A percentile compares a stretch with the other conserved stretches of the same genome.
These are phyloP conservation scores for Psilocybe cubensis DNA, from an alignment of 768 basidiomycete species.

Conservation along the genomic window DNA sequence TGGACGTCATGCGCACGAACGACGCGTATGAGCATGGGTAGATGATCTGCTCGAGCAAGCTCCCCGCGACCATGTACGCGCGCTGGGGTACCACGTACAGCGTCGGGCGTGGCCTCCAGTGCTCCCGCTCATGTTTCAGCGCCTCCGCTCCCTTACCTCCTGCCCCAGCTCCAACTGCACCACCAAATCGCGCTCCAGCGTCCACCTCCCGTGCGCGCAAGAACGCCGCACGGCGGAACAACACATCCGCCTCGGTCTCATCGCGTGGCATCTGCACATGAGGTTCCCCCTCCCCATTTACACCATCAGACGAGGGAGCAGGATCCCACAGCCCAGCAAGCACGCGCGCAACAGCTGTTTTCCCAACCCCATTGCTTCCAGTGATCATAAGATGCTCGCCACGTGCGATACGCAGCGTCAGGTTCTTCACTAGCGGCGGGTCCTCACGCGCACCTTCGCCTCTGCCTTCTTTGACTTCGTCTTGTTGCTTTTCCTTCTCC, in stretches of 20 bases:
- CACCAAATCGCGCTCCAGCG: neutral
- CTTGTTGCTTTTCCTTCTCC: neutral
- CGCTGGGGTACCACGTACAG: slow-evolving; percentile 92
- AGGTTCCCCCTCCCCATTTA: neutral
- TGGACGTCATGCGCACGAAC: slow-evolving; percentile 39
- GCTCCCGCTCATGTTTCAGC: neutral
- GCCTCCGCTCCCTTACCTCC: neutral
- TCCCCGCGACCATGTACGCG: slow-evolving; percentile 90
- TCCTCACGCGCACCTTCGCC: slow-evolving; percentile 1
- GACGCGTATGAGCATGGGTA: slow-evolving; percentile 88
- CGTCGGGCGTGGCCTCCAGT: slow-evolving; percentile 47
- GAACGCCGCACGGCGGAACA: slow-evolving; percentile 10
- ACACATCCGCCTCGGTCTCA: slow-evolving; percentile 24
- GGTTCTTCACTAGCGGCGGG: slow-evolving; percentile 67
- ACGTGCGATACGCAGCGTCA: slow-evolving; percentile 62
- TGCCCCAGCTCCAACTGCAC: neutral
- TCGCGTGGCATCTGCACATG: slow-evolving; percentile 26
- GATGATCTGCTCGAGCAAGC: slow-evolving; percentile 90
- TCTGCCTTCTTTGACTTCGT: slow-evolving; percentile 9
- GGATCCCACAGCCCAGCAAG: slow-evolving; percentile 89
- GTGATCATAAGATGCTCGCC: slow-evolving; percentile 95
- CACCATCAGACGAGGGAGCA: slow-evolving; percentile 39
- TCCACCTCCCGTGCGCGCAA: neutral
- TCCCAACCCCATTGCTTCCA: slow-evolving; percentile 91
- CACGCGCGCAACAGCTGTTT: slow-evolving; percentile 87